Percentiles rank a stretch among this genome's conserved stretches.
Conservation (phyloP, 176 grass and related monocot species). For the Microstegium vimineum region DNA sequence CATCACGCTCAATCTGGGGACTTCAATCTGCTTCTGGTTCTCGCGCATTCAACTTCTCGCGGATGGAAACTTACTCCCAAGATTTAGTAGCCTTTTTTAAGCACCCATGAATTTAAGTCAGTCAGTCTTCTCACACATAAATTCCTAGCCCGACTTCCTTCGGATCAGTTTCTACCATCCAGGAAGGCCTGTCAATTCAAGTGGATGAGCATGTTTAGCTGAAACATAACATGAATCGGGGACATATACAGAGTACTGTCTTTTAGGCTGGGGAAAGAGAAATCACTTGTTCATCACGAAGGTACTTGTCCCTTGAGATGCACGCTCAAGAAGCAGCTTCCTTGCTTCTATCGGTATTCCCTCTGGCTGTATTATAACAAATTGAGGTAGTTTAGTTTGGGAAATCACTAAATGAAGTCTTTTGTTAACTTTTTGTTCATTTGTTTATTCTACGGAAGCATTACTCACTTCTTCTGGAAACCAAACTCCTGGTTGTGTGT, state of each 20-base stretch:
- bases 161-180: conserved; percentile 83
- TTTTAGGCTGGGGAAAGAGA: background rate
- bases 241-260: background rate
- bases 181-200: conserved; percentile 64
- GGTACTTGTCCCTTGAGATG: conserved; percentile 42
- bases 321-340: conserved; percentile 65
- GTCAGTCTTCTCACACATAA: conserved; percentile 46
- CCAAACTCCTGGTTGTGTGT: conserved; percentile 71
- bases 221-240: background rate
- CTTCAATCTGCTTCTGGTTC: background rate
- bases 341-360: conserved; percentile 76
- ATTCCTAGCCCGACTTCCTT: conserved; percentile 83
- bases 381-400: background rate
- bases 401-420: background rate
- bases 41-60: background rate
- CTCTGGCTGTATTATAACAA: conserved; percentile 56
- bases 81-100: background rate
- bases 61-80: background rate
- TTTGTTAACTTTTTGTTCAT: background rate
- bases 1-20: background rate
- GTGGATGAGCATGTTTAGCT: conserved; percentile 10
- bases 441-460: background rate
- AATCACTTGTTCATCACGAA: conserved; percentile 28
- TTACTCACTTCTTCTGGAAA: conserved; percentile 77
- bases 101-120: background rate